Evolutionary conservation across 1,284 basidiomycete species (phyloP).

Genomic region (Fomitopsis pinicola): DNA sequence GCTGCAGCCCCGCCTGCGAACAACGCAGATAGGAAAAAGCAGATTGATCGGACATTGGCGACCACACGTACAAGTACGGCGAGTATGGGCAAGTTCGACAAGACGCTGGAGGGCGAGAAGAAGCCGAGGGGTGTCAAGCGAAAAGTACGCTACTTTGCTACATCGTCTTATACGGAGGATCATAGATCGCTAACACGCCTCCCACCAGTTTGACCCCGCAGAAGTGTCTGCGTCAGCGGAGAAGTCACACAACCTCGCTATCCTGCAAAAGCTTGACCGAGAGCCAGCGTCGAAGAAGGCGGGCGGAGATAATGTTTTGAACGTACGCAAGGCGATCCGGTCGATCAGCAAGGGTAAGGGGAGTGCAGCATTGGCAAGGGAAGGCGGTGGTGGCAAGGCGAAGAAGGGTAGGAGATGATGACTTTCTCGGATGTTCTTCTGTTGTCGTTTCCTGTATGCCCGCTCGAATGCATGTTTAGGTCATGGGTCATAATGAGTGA

Average conservation of each 20-base stretch:
- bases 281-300: constrained; percentile 36
- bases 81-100: constrained; percentile 92
- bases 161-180: not conserved
- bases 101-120: constrained; percentile 86
- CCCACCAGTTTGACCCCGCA: constrained; percentile 73
- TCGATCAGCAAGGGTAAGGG: constrained; percentile 68
- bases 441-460: not conserved
- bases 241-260: constrained; percentile 67
- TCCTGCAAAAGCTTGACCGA: constrained; percentile 77
- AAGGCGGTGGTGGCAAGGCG: too few species aligned
- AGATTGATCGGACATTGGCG: constrained; percentile 77
- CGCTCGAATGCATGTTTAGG: not conserved
- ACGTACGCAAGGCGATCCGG: constrained; percentile 86
- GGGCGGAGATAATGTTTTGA: constrained; percentile 59
- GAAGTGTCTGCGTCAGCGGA: constrained; percentile 67
- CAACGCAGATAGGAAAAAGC: constrained; percentile 51
- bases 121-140: constrained; percentile 87
- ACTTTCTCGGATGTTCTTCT: not conserved
- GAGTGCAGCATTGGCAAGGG: constrained; percentile 45
- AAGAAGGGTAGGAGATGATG: constrained; percentile 18
- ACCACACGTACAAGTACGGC: constrained; percentile 85
- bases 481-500: not conserved
- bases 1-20: constrained; percentile 29
- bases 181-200: not conserved
- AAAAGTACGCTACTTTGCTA: constrained; percentile 58